Evolutionary conservation across 2,329 filamentous ascomycete genomes (phyloP), one percentile per base, ranked within the genome.

Genomic region (Capronia epimyces): DNA sequence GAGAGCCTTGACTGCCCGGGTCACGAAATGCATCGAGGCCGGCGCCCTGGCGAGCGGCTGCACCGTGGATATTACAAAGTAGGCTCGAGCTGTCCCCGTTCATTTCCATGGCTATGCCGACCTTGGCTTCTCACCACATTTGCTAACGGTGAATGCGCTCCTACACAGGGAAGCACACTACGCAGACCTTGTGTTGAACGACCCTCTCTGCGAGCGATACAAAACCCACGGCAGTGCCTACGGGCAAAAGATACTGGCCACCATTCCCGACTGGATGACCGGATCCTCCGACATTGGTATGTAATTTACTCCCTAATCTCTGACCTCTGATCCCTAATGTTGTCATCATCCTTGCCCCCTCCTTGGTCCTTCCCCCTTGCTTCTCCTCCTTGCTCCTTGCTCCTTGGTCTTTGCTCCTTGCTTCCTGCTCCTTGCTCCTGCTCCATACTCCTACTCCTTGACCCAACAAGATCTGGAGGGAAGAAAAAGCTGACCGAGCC

Each of bases 31-130:
- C 22, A 63, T 70, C 18, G 61, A 68, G 45, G 68, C 65, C 0
- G 68, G 60, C 1, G 67, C 66, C 1, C 43, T 67, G 32, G 65
- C 67, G 1, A 69, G 65, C 1, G 68, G 67, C 0, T 71, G 68
- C 46, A 25, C 62, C 5, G 62, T 66, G 2, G 57, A 63, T n/a
- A 62, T 59, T 51, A 53, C 62, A 37, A 37, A 13, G 34, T 37
- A 37, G 8, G 16, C 12, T 7, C 18, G 27, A 29, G 16, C 15
- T 20, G 18, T 37, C 34, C 7, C 31, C n/a, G n/a, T n/a, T n/a
- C n/a, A n/a, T n/a, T n/a, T n/a, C n/a, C n/a, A n/a, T n/a, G n/a
- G n/a, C n/a, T n/a, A 34, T 16, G 6, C 6, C n/a, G 10, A 13
- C 12, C 15, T 13, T 6, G 6, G 31, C 9, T 34, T 34, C 9